A percentile compares a stretch with the other conserved stretches of the same genome.
phyloP scores from a whole-genome alignment of 139 green algal genomes.

The Auxenochlorella pyrenoidosa region DNA sequence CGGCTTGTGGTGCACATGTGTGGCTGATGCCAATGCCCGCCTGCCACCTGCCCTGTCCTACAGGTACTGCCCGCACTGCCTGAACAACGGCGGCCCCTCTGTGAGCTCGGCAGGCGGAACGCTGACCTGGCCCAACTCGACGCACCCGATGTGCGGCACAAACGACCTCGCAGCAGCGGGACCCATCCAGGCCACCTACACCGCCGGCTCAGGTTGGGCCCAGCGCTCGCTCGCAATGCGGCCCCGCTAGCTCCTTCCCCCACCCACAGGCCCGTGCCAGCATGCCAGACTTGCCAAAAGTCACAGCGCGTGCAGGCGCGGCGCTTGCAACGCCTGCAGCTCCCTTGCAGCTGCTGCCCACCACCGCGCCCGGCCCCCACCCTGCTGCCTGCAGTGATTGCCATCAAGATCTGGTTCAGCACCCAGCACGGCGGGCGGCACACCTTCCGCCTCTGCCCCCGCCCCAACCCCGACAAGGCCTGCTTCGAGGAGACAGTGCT shows the following conservation, averaged over 20 bases:
- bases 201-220: not conserved
- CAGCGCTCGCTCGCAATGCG: not conserved
- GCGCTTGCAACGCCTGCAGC: too few relatives aligned
- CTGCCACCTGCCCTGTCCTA: too few relatives aligned
- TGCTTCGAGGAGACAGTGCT: not conserved
- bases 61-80: not conserved
- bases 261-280: not conserved
- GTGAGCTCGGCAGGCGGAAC: not conserved
- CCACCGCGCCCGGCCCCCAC: not conserved
- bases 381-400: constrained; percentile 32
- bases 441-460: constrained; percentile 18
- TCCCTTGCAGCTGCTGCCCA: not conserved
- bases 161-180: not conserved
- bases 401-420: constrained; percentile 37
- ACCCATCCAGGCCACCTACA: not conserved
- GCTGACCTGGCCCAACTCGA: constrained; percentile 1
- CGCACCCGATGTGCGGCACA: not conserved
- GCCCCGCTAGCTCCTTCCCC: too few relatives aligned
- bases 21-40: too few relatives aligned
- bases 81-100: not conserved
- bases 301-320: too few relatives aligned
- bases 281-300: too few relatives aligned
- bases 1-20: too few relatives aligned
- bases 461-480: not conserved
- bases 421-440: constrained; percentile 22